A percentile compares a stretch with the other conserved stretches of the same genome.
phyloP scores from a whole-genome alignment of 768 basidiomycete species.

The Kwoniella bestiolae region DNA sequence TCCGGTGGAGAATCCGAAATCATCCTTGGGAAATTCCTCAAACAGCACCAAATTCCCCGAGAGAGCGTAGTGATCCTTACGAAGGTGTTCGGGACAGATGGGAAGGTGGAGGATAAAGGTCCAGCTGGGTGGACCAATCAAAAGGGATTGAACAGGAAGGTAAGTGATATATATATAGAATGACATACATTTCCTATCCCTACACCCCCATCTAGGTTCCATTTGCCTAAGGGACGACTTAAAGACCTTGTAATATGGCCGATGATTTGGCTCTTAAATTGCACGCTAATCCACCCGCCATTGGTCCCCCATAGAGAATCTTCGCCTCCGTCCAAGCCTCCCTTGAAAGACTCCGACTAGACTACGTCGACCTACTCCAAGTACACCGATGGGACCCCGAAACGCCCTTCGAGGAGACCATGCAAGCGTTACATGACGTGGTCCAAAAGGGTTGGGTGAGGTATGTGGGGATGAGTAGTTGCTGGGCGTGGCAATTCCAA shows the following conservation, averaged over 20 bases:
- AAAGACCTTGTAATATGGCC: no score
- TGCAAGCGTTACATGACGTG: constrained; percentile 60
- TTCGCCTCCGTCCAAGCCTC: constrained; percentile 66
- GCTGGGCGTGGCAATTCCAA: constrained; percentile 58
- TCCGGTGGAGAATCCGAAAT: constrained; percentile 55
- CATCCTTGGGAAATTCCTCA: constrained; percentile 75
- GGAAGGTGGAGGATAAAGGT: constrained; percentile 36
- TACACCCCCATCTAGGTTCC: no score
- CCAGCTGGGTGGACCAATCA: constrained; percentile 48
- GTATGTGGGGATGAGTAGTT: constrained; percentile 60
- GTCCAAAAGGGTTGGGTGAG: constrained; percentile 58
- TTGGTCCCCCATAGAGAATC: constrained; percentile 61
- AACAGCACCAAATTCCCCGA: constrained; percentile 68
- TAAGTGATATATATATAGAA: no score
- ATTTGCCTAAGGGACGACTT: no score
- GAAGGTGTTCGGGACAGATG: constrained; percentile 60
- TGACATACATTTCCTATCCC: no score
- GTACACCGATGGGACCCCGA: constrained; percentile 65
- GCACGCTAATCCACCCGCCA: not conserved
- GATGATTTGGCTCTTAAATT: no score
- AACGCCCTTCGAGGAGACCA: constrained; percentile 67
- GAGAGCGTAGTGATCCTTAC: constrained; percentile 83
- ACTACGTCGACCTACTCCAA: constrained; percentile 77
- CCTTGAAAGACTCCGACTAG: constrained; percentile 71
- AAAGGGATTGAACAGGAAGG: constrained; percentile 42